Evolutionary conservation across 768 basidiomycete species (phyloP), one percentile per base, ranked within the genome.

Genomic region (Boletales sp.): DNA sequence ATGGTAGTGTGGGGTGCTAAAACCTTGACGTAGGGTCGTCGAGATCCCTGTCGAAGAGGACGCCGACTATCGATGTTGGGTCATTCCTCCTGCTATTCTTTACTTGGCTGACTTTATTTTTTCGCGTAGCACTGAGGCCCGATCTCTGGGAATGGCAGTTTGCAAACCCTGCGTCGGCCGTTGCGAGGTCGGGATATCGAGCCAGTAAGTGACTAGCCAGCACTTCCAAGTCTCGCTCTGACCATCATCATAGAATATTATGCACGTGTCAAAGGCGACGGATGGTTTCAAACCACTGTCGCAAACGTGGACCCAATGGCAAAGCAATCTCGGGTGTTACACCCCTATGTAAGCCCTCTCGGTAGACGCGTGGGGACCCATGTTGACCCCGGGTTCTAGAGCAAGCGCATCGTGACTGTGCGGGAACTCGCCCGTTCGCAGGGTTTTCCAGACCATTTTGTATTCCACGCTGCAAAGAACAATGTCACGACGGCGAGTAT

Each of bases 301-400:
- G 88, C 87, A 0, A 90, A 91, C 50, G 75, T 91, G 36, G 81
- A 83, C 44, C 87, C 88, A 0, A 88, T 80, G 2, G 89, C 87
- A 5, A 91, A 90, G 61, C 89, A 90, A 56, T 77, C 78, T 52
- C 74, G 73, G 36, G 83, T 90, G 13, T 69, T 91, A 10, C 77
- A 88, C 58, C 85, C 87, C 8, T 74, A 73, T 47, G 86, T 86
- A 65, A 47, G 79, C 57, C 43, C n/a, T 19, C 15, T 8, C 15
- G 32, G 17, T 18, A 13, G 8, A 19, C 7, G 10, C 37, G 21
- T 2, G n/a, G 7, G 8, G 10, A 38, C 48, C 31, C 19, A 13
- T 39, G 14, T 21, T 51, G 17, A 50, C 14, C 10, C 17, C 5
- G 18, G 4, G 32, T 29, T 21, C 21, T 5, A 91, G 89, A 83